Base-by-base conservation (phyloP, 371 early-diverging fungal genomes). In the Mortierella sp. region DNA sequence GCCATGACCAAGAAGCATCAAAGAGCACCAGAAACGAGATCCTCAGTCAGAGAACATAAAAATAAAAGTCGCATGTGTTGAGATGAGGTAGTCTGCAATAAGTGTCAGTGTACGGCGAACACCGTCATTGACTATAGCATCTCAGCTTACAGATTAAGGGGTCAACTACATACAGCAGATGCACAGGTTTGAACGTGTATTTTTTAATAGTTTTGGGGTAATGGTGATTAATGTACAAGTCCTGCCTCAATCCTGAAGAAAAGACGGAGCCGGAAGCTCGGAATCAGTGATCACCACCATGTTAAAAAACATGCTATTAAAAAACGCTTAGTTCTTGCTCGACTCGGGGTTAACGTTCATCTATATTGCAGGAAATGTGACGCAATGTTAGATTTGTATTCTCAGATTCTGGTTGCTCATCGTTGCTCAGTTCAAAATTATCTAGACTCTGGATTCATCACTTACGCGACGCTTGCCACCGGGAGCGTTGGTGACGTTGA, bases 381-480 rank as follows among this genome's bases (percentile, higher is more conserved):
- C 2, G 55, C 6, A 19, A 33, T 21, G 50, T 48, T 32, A 33
- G 28, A 60, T 24, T n/a, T 58, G 11, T 24, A 22, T 62, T 13
- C 22, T 19, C 10, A n/a, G 28, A 28, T 10, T 9, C 55, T 16
- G 10, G 53, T 24, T 43, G 10, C 5, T 10, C 10, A 13, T 43
- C 43, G 15, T 7, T 0, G 43, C 43, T 15, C 43, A 50, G 16
- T 4, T 45, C 16, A 11, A 4, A 4, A 45, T 45, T 6, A 7
- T 52, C 16, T 7, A 28, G 4, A 55, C 32, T 19, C 28, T 24
- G 16, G 24, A 47, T 33, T 11, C 4, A 28, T 9, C 50, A 76
- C 85, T 84, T 84, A 91, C 89, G 87, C 90, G 94, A 85, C 95
- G 93, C 94, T 96, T 96, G 88, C 95, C 97, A 85, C 91, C 92